A percentile compares a stretch with the other conserved stretches of the same genome.
Conservation (phyloP, 2,329 filamentous ascomycete species). For the Chaetomium sp. region DNA sequence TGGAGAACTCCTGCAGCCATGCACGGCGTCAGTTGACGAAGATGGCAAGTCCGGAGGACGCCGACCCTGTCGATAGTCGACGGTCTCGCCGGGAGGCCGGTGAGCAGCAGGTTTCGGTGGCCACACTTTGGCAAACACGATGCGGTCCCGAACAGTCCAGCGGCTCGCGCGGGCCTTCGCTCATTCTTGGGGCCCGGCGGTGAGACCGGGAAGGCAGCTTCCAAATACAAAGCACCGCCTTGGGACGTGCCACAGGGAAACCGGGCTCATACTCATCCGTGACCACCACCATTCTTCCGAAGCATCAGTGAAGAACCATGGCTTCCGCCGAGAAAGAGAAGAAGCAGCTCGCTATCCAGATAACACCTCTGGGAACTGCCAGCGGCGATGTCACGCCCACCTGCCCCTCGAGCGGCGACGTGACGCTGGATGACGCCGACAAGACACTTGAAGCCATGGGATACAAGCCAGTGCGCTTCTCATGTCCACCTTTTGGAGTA, state of each 20-base stretch:
- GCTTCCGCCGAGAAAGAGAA: slow-evolving; percentile 18
- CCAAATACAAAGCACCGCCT: slow-evolving; percentile 5
- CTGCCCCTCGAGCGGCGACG: slow-evolving; percentile 15
- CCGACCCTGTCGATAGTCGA: not conserved
- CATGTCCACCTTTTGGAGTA: not conserved
- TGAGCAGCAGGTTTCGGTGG: not conserved
- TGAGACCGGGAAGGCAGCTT: not conserved
- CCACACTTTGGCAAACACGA: not conserved
- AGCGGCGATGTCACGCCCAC: slow-evolving; percentile 22
- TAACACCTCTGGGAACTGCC: not conserved
- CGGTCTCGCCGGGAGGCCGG: not conserved
- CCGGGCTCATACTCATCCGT: not conserved
- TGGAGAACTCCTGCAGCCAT: not conserved
- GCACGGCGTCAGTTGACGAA: slow-evolving; percentile 1
- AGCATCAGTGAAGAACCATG: slow-evolving; percentile 1
- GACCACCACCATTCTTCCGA: not conserved
- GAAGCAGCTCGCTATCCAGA: slow-evolving; percentile 2
- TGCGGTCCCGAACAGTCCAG: not conserved
- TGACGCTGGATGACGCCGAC: slow-evolving; percentile 34
- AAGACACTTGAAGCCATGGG: slow-evolving; percentile 43
- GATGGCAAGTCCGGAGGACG: not conserved
- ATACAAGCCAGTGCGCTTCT: slow-evolving; percentile 41
- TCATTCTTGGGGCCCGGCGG: not conserved
- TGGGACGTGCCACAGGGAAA: not conserved
- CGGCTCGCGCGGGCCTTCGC: not conserved